Percentiles rank a stretch among this genome's conserved stretches.
phyloP scores from a whole-genome alignment of 441 rosid species.

The Corymbia citriodora region DNA sequence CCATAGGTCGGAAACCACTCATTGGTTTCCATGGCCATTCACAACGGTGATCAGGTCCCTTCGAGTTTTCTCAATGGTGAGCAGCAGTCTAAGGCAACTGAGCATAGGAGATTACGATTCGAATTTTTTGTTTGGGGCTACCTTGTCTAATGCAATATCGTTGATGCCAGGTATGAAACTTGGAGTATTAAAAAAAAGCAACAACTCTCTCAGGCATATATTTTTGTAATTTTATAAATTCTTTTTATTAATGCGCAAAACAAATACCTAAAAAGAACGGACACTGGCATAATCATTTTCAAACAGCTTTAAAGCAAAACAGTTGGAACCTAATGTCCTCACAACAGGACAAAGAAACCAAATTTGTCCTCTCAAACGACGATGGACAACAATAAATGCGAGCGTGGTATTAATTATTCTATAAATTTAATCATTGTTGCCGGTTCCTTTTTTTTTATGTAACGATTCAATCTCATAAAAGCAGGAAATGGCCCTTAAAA shows the following conservation, averaged over 20 bases:
- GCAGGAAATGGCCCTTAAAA: rapidly evolving
- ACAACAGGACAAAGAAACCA: background rate
- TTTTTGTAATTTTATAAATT: background rate
- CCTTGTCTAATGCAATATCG: background rate
- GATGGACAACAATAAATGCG: background rate
- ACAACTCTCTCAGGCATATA: too few relatives aligned
- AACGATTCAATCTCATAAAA: rapidly evolving
- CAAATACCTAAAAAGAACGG: background rate
- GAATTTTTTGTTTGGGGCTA: background rate
- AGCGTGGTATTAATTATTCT: background rate
- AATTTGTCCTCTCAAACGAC: background rate
- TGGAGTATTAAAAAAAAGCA: background rate
- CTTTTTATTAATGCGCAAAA: background rate
- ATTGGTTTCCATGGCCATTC: background rate
- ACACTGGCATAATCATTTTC: background rate
- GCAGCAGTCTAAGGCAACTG: too few relatives aligned
- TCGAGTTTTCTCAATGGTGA: too few relatives aligned
- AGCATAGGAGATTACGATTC: background rate
- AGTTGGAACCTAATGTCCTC: background rate
- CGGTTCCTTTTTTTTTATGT: background rate
- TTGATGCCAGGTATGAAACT: background rate
- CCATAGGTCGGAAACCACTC: background rate
- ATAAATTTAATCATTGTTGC: background rate
- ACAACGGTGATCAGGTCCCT: background rate
- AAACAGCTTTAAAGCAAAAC: background rate